Percentiles rank a stretch among this genome's conserved stretches.
phyloP scores from a whole-genome alignment of 441 rosid species.

The Adansonia madagascariensis region DNA sequence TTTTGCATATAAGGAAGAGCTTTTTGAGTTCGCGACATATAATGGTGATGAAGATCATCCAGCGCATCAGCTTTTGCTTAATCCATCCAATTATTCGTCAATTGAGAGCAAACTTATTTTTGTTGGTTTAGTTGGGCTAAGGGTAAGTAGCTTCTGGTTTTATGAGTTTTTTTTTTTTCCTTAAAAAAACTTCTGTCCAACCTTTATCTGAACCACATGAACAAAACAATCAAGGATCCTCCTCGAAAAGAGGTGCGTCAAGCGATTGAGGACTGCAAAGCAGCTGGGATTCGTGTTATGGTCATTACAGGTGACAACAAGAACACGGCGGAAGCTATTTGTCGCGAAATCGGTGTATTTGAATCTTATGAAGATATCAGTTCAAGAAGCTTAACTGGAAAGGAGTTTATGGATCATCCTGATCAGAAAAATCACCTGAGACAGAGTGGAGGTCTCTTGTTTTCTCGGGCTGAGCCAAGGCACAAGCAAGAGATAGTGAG shows the following conservation, averaged over 20 bases:
- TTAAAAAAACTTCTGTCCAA: neutral
- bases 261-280: constrained; percentile 89
- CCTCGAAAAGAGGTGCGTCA: constrained; percentile 91
- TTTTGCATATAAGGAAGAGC: constrained; percentile 71
- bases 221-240: constrained; percentile 63
- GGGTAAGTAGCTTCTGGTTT: constrained; percentile 54
- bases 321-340: constrained; percentile 57
- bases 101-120: constrained; percentile 77
- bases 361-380: constrained; percentile 62
- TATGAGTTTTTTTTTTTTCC: neutral
- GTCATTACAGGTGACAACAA: constrained; percentile 97
- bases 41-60: constrained; percentile 87
- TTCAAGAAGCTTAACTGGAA: constrained; percentile 76
- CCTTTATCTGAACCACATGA: constrained; percentile 16
- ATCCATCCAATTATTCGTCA: constrained; percentile 69
- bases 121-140: constrained; percentile 78
- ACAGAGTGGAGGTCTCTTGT: too few species aligned
- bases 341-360: constrained; percentile 63
- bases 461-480: too few species aligned
- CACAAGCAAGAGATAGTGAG: too few species aligned
- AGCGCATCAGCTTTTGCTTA: constrained; percentile 35
- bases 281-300: constrained; percentile 94
- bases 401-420: constrained; percentile 54
- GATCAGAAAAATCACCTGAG: too few species aligned
- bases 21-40: constrained; percentile 64